Conservation (phyloP, 2,329 filamentous ascomycete species). For the Fusarium sp. region DNA sequence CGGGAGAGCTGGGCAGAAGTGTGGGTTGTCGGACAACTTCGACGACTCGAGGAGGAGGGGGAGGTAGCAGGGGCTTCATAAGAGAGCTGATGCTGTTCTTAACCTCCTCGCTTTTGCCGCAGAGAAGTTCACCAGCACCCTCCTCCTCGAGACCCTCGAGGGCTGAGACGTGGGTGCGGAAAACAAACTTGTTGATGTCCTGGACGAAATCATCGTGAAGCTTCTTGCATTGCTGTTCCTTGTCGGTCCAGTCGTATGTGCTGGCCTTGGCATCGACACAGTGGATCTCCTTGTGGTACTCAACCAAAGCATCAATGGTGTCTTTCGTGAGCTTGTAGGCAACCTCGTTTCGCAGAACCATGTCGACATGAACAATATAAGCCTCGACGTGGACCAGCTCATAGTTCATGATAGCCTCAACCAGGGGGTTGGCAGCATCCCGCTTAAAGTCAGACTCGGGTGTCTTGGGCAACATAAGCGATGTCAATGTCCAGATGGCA, state of each 20-base stretch:
- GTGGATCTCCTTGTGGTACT: conserved; percentile 97
- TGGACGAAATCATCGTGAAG: conserved; percentile 97
- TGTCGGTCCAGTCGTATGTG: conserved; percentile 96
- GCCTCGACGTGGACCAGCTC: conserved; percentile 94
- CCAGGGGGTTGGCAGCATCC: conserved; percentile 67
- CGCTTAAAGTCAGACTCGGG: conserved; percentile 86
- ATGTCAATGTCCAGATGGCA: conserved; percentile 95
- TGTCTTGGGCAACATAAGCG: conserved; percentile 90
- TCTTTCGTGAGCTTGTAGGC: conserved; percentile 97
- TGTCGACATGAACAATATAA: conserved; percentile 98
- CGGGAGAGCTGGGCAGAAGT: conserved; percentile 84
- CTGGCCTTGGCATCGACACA: conserved; percentile 89
- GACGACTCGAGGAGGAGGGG: conserved; percentile 87
- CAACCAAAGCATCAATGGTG: conserved; percentile 91
- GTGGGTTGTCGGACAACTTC: conserved; percentile 89
- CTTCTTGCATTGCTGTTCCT: conserved; percentile 96
- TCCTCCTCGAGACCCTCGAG: conserved; percentile 97
- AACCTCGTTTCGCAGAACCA: conserved; percentile 97
- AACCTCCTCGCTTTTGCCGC: conserved; percentile 92
- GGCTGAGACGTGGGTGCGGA: conserved; percentile 86
- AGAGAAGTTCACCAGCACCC: conserved; percentile 91
- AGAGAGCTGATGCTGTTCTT: conserved; percentile 86
- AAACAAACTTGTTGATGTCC: conserved; percentile 97
- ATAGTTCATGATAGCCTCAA: conserved; percentile 92
- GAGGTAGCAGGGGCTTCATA: conserved; percentile 87